Percentiles rank a stretch among this genome's conserved stretches.
These are phyloP conservation scores for Phytophthora rubi DNA, from an alignment of 352 stramenopile genomes.

Conservation along the genomic window DNA sequence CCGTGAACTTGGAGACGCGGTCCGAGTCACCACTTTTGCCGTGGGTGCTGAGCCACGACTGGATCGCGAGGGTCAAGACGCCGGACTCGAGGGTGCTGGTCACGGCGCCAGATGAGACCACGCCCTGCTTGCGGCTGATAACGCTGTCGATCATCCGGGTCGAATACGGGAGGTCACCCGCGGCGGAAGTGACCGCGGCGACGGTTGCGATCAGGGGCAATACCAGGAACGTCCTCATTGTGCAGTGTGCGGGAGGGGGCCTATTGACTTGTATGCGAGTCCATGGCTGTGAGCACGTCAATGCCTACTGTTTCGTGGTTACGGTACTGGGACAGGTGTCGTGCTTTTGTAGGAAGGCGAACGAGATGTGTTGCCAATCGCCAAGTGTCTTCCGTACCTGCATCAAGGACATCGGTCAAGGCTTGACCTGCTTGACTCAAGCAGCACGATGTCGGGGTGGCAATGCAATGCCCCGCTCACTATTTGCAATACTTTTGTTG, in stretches of 20 bases:
- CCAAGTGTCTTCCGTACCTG: slow-evolving; percentile 2
- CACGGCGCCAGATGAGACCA: slow-evolving; percentile 34
- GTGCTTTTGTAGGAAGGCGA: slow-evolving; percentile 28
- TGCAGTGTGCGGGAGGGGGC: background rate
- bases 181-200: slow-evolving; percentile 7
- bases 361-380: slow-evolving; percentile 32
- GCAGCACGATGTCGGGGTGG: no score
- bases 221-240: slow-evolving; percentile 24
- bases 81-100: slow-evolving; percentile 38
- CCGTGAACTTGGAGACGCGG: slow-evolving; percentile 28
- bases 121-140: slow-evolving; percentile 37
- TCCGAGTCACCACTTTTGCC: slow-evolving; percentile 13
- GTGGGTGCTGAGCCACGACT: slow-evolving; percentile 34
- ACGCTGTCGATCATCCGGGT: slow-evolving; percentile 40
- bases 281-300: background rate
- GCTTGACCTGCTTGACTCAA: no score
- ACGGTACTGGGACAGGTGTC: background rate
- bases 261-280: background rate
- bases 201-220: slow-evolving; percentile 21
- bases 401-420: no score
- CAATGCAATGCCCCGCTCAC: no score
- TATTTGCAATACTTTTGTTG: no score
- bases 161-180: slow-evolving; percentile 27
- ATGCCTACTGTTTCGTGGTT: slow-evolving; percentile 7
- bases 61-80: slow-evolving; percentile 34